These are phyloP conservation scores for Chytriomyces hyalinus DNA, from an alignment of 192 early-diverging fungal species.

Conservation along the genomic window DNA sequence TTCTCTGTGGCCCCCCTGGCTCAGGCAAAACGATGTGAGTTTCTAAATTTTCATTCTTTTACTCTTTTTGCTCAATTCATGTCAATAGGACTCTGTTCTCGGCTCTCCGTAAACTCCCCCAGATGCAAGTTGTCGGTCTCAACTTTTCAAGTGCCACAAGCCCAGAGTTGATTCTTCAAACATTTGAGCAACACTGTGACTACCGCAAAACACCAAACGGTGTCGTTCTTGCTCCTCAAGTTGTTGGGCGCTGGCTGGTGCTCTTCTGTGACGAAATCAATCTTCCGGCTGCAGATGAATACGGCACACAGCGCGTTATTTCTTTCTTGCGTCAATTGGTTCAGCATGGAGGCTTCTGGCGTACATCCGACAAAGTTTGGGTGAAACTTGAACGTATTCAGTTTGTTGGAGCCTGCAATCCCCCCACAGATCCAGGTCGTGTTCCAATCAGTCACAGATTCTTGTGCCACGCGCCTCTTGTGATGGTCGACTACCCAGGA, in stretches of 20 bases:
- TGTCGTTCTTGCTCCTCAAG: slow-evolving; percentile 79
- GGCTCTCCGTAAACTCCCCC: slow-evolving; percentile 89
- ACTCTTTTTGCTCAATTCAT: not conserved
- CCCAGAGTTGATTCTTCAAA: slow-evolving; percentile 91
- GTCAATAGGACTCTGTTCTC: slow-evolving; percentile 96
- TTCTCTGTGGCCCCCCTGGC: slow-evolving; percentile 98
- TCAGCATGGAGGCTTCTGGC: slow-evolving; percentile 96
- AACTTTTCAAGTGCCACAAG: slow-evolving; percentile 99
- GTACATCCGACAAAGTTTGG: slow-evolving; percentile 88
- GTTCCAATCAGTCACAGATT: slow-evolving; percentile 95
- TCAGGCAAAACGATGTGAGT: slow-evolving; percentile 76
- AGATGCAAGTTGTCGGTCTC: slow-evolving; percentile 96
- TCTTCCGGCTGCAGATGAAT: slow-evolving; percentile 92
- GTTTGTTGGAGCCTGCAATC: slow-evolving; percentile 99
- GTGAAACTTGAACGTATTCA: slow-evolving; percentile 96
- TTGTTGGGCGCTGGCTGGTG: slow-evolving; percentile 92
- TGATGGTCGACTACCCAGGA: slow-evolving; percentile 99
- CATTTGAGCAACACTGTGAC: slow-evolving; percentile 98
- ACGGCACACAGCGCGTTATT: slow-evolving; percentile 97
- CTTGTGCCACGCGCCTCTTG: slow-evolving; percentile 93
- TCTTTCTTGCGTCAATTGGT: slow-evolving; percentile 95
- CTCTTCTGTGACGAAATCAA: slow-evolving; percentile 99
- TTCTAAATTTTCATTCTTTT: not conserved
- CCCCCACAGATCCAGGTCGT: slow-evolving; percentile 98
- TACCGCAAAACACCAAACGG: slow-evolving; percentile 94